Evolutionary conservation across 768 basidiomycete genomes (phyloP), one percentile per base, ranked within the genome.

Genomic region (Lactifluus piperatus): DNA sequence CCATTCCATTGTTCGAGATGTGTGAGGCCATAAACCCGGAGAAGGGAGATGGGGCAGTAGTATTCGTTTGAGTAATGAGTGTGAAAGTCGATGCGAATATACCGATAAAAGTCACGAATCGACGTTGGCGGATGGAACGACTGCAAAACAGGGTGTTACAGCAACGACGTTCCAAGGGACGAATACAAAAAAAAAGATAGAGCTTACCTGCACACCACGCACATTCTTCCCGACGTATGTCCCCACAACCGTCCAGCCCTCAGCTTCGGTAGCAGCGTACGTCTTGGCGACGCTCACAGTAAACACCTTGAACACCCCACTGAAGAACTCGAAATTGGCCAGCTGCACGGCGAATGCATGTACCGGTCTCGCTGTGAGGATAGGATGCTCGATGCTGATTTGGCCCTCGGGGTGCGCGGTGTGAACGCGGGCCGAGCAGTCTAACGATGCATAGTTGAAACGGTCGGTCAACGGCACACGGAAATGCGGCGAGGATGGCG

Each of bases 271-370:
- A 26, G 74, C 70, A 56, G 73, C 70, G 55, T 75, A 74, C 63
- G 70, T 74, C 70, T 75, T 74, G 14, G 81, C 76, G 8, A 83
- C 92, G 70, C 87, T 89, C 48, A 98, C 85, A 5, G 80, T 80
- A 62, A 98, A 88, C 56, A 95, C 91, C 72, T 89, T 88, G 76
- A 98, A 94, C 14, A 97, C 89, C 2, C 94, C 94, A 63, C 88
- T 91, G 73, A 97, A 99, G 75, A 97, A 98, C 74, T 99, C 95
- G 69, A 91, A 97, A 68, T 97, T 95, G 58, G 94, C 94, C 18
- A 99, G 75, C 70, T 97, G 94, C 46, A 98, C 0, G 94, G 95
- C 55, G 88, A 91, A 65, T 97, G 86, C 97, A 98, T 95, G 77
- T 98, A 98, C 64, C 84, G 76, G 71, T 98, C 95, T 69, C 86